Evolutionary conservation across 257 asterid genomes (phyloP).

Genomic region (Gentiana straminea): DNA sequence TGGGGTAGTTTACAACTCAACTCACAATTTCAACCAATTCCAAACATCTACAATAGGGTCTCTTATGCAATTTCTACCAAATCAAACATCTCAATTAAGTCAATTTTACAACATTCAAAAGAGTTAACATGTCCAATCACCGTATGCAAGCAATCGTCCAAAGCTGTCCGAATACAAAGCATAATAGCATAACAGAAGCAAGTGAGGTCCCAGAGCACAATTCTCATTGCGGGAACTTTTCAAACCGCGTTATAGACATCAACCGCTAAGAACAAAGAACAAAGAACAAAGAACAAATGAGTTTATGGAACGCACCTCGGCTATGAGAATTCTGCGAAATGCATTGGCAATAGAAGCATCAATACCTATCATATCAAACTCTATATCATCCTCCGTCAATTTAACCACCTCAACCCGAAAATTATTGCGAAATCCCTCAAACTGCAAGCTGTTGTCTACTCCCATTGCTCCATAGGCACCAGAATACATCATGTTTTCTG

Average conservation of each 20-base stretch:
- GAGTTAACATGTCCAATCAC: too few species aligned
- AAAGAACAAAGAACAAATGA: neutral
- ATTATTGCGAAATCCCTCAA: constrained; percentile 47
- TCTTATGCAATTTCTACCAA: too few species aligned
- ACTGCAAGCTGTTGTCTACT: constrained; percentile 71
- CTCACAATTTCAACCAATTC: too few species aligned
- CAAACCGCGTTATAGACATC: neutral
- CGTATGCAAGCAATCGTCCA: too few species aligned
- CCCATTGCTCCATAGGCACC: constrained; percentile 82
- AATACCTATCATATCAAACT: constrained; percentile 84
- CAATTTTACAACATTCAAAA: too few species aligned
- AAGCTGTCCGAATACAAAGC: too few species aligned
- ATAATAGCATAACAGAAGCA: too few species aligned
- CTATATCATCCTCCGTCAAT: constrained; percentile 56
- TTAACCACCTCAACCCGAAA: constrained; percentile 55
- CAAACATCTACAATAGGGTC: too few species aligned
- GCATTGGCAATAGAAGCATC: constrained; percentile 91
- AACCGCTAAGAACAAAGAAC: neutral
- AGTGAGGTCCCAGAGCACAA: too few species aligned
- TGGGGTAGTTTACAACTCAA: too few species aligned
- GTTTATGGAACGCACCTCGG: constrained; percentile 45
- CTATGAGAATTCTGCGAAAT: constrained; percentile 79
- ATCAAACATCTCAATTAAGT: too few species aligned
- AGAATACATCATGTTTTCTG: constrained; percentile 62
- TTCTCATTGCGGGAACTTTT: neutral